Evolutionary conservation across 371 early-diverging fungal species (phyloP).

Genomic region (Rhizopus microsporus): DNA sequence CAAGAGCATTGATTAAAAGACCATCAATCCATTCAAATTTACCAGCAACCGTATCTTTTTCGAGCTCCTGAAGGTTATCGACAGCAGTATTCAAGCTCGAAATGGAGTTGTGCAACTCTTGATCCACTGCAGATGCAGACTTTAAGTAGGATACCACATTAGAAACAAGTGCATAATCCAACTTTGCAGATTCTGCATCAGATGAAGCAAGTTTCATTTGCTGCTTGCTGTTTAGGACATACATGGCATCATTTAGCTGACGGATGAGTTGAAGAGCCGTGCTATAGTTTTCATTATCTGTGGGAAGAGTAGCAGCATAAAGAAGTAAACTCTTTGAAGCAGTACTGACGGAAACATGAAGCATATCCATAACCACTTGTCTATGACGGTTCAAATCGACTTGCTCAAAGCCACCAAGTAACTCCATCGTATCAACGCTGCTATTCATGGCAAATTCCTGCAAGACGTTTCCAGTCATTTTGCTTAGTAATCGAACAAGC

Average conservation of each 20-base stretch:
- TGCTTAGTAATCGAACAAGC: conserved; percentile 81
- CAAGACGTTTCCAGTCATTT: conserved; percentile 77
- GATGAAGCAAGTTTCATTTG: conserved; percentile 21
- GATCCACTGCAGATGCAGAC: conserved; percentile 27
- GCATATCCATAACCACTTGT: conserved; percentile 52
- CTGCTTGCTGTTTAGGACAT: conserved; percentile 39
- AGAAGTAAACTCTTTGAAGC: conserved; percentile 36
- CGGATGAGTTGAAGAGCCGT: conserved; percentile 32
- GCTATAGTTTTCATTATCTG: conserved; percentile 18
- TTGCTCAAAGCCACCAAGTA: conserved; percentile 97
- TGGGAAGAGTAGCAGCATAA: conserved; percentile 18
- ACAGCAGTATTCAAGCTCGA: conserved; percentile 13
- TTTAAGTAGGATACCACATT: conserved; percentile 35
- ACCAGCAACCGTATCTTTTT: conserved; percentile 65
- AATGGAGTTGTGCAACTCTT: conserved; percentile 20
- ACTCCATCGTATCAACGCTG: conserved; percentile 93
- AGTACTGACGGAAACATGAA: conserved; percentile 27
- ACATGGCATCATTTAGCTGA: conserved; percentile 47
- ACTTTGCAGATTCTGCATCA: conserved; percentile 18
- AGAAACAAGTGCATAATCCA: conserved; percentile 41
- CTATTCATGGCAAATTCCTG: conserved; percentile 95
- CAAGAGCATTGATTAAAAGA: conserved; percentile 89
- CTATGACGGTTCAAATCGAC: conserved; percentile 85
- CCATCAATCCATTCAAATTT: conserved; percentile 98
- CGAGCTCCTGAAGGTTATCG: conserved; percentile 45